phyloP scores from a whole-genome alignment of 73 alveolate genomes.

The Paramecium sonneborni region DNA sequence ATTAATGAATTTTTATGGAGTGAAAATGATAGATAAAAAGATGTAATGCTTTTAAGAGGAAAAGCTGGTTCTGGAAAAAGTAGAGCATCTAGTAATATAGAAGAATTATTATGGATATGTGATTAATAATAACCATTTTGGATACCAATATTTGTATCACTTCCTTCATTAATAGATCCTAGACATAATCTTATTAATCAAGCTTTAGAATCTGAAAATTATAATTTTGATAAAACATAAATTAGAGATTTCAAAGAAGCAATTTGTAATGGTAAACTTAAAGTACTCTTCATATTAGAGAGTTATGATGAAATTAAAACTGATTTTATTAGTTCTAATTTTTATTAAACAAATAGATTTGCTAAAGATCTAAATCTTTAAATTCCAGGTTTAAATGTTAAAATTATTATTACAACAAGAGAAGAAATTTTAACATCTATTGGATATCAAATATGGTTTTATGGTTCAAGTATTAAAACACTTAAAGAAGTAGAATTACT shows the following conservation, averaged over 20 bases:
- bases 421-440: neutral
- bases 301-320: neutral
- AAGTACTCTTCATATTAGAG: neutral
- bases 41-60: neutral
- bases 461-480: neutral
- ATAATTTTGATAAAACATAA: neutral
- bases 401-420: neutral
- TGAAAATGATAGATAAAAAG: neutral
- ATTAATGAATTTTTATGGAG: neutral
- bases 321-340: neutral
- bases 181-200: neutral
- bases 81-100: neutral
- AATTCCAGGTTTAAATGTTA: neutral
- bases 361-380: neutral
- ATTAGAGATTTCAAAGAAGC: neutral
- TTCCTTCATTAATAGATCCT: neutral
- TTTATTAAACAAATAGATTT: neutral
- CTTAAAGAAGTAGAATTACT: neutral
- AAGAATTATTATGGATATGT: neutral
- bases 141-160: neutral
- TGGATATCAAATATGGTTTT: neutral
- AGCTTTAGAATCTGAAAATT: neutral
- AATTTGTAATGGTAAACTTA: neutral
- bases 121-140: neutral
- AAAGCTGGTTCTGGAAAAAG: constrained; percentile 49